Evolutionary conservation across 768 basidiomycete genomes (phyloP), one percentile per base, ranked within the genome.

Genomic region (Aureoboletus auriporus): DNA sequence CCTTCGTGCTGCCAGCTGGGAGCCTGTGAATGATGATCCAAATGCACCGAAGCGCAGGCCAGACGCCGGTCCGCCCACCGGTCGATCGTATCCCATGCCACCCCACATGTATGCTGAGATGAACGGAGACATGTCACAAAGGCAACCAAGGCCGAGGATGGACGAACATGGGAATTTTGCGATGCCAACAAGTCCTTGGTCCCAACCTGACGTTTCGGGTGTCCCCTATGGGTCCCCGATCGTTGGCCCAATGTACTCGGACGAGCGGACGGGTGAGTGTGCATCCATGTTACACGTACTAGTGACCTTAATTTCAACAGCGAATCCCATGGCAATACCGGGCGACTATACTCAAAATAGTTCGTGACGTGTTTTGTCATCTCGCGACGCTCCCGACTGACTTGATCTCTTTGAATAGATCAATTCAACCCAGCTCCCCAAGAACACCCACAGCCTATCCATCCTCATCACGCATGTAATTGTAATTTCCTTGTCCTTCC

Each of bases 1-100:
- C 58, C 75, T 85, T n/a, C 75, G 80, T 35, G 78, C 81, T 10
- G 84, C 84, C 6, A 80, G 66, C 57, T 85, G 84, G 82, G 75
- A 74, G 27, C 61, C 55, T 44, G 67, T 55, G 40, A 66, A 56
- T 43, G 71, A 67, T 52, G 65, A 60, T 63, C 67, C 63, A 54
- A 71, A 63, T 26, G 65, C 69, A 40, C 58, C 62, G 42, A 65
- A 68, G 31, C 67, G 68, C 49, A 68, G 64, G 53, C 55, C 61
- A 49, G 71, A 71, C 39, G 52, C 57, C 46, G 69, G 68, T 8
- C 54, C 62, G 41, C 53, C 61, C 47, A 51, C 60, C 56, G 50
- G 54, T 68, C 63, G 60, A 66, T 66, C 61, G 66, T 69, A 65
- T 53, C 66, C 53, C 57, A 61, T 61, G 58, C 65, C 60, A 26